phyloP scores from a whole-genome alignment of 177 flowering plant species.

The Telopea speciosissima region DNA sequence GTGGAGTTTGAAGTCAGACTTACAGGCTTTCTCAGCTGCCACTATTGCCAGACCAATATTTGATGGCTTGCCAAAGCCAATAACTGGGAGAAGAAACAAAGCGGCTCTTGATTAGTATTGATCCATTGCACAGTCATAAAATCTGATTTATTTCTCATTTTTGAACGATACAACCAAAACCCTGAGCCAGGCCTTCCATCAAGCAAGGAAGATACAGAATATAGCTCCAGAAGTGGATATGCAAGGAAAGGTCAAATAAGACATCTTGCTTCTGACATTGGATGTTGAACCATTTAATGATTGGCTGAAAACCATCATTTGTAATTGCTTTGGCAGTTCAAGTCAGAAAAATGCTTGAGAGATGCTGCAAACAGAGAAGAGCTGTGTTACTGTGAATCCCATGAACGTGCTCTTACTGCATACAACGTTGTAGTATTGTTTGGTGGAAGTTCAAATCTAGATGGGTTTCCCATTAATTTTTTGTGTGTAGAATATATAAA shows the following conservation, averaged over 20 bases:
- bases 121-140: background rate
- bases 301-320: background rate
- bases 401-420: background rate
- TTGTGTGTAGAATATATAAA: background rate
- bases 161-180: background rate
- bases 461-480: background rate
- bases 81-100: conserved; percentile 48
- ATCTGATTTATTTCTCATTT: conserved; percentile 4
- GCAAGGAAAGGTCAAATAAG: background rate
- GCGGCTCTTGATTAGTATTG: conserved; percentile 65
- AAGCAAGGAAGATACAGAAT: conserved; percentile 7
- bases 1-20: conserved; percentile 61
- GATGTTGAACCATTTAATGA: background rate
- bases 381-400: background rate
- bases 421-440: background rate
- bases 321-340: background rate
- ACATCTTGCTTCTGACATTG: background rate
- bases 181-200: background rate
- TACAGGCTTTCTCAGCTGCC: conserved; percentile 52
- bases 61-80: conserved; percentile 80
- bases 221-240: background rate
- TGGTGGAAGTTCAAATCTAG: background rate
- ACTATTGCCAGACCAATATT: conserved; percentile 69
- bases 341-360: background rate
- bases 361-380: conserved; percentile 4